phyloP scores from a whole-genome alignment of 1,284 basidiomycete genomes.

The Neotropicomus parvogracilis region DNA sequence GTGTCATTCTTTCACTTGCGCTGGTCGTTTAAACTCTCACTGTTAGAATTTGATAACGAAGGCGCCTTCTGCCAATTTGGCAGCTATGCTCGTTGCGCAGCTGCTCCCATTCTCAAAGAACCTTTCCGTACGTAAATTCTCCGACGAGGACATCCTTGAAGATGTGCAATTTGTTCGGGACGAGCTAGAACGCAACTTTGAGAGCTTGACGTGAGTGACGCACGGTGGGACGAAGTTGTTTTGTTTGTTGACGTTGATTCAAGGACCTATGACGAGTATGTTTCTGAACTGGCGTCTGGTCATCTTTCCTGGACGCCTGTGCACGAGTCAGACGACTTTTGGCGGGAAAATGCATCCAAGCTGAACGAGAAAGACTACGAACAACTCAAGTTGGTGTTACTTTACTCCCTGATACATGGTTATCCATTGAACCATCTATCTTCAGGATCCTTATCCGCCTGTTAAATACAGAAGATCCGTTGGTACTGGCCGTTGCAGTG shows the following conservation, averaged over 20 bases:
- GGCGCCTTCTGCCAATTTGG: slow-evolving; percentile 79
- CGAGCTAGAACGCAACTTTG: slow-evolving; percentile 78
- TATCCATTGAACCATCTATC: not conserved
- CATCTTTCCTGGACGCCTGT: slow-evolving; percentile 94
- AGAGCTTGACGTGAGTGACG: slow-evolving; percentile 77
- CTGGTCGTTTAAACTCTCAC: slow-evolving; percentile 1
- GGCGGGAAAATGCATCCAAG: slow-evolving; percentile 90
- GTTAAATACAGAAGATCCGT: slow-evolving; percentile 55
- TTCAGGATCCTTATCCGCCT: slow-evolving; percentile 69
- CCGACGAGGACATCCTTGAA: slow-evolving; percentile 91
- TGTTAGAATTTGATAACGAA: slow-evolving; percentile 81
- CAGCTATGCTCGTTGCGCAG: slow-evolving; percentile 89
- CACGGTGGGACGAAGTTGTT: not conserved
- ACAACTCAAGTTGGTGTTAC: slow-evolving; percentile 65
- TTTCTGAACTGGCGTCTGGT: slow-evolving; percentile 85
- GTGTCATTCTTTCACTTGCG: not conserved
- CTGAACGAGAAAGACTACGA: slow-evolving; percentile 80
- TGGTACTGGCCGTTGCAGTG: slow-evolving; percentile 82
- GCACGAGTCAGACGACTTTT: slow-evolving; percentile 95
- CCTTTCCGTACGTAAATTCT: slow-evolving; percentile 84
- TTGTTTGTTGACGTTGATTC: not conserved
- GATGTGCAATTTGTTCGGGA: slow-evolving; percentile 85
- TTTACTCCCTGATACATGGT: not conserved
- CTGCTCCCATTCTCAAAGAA: slow-evolving; percentile 85
- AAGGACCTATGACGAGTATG: slow-evolving; percentile 95